Evolutionary conservation across 495 filamentous ascomycete species (phyloP), one percentile per base, ranked within the genome.

Genomic region (Parmelia sp.): DNA sequence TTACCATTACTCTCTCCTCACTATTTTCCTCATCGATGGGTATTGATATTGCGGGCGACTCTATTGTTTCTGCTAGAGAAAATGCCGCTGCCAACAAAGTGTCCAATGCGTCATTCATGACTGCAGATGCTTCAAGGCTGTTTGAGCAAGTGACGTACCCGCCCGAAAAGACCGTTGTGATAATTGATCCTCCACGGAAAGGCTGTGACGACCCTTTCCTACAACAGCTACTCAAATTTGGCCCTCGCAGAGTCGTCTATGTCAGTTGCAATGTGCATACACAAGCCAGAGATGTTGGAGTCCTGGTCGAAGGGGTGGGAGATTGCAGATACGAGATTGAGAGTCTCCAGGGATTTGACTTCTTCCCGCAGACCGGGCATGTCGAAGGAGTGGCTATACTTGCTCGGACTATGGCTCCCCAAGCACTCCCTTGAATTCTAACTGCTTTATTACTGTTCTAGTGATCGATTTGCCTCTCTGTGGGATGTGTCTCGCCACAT

Each of bases 251-350:
- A 55, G 82, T 97, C 17, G 86, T 96, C 11, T 98, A 98, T 71
- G 94, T 98, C 27, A 93, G 89, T 63, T 98, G 94, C 68, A 97
- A 98, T 72, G 95, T 97, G 62, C 95, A 97, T 71, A 96, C 94
- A 27, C 94, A 98, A 78, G 95, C 94, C 40, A 79, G 95, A 58
- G 94, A 98, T 76, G 86, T 97, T 4, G 92, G 90, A 0, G 79
- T 90, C 39, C 76, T 96, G 75, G 90, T 96, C 0, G 80, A 86
- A 60, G 90, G 89, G 7, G 36, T 35, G 4, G 66, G n/a, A 39
- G 60, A 51, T n/a, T 49, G 71, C 35, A 77, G 81, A 56, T 98
- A 96, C 76, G 84, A 87, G 74, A 90, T 98, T 70, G 95, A 98
- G 80, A 95, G 90, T 71, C 77, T 98, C 40, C 81, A 87, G 56